Percentiles rank a stretch among this genome's conserved stretches.
phyloP scores from a whole-genome alignment of 768 basidiomycete genomes.

The Pisolithus albus region DNA sequence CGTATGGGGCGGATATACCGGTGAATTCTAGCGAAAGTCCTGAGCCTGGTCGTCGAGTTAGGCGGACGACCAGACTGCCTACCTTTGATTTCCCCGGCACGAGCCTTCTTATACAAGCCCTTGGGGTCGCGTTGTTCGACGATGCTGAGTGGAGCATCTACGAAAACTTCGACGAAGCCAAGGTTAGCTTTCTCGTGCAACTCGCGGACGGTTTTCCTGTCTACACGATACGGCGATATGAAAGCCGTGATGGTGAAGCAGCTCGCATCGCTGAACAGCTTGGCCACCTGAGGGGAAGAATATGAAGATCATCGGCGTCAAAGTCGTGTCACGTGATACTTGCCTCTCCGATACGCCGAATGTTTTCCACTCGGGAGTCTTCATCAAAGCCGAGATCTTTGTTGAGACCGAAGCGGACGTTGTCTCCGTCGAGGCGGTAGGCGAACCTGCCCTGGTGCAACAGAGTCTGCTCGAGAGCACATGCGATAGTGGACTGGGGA shows the following conservation, averaged over 20 bases:
- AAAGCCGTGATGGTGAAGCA: conserved; percentile 90
- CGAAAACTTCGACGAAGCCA: conserved; percentile 88
- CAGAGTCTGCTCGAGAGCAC: conserved; percentile 93
- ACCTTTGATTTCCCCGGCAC: conserved; percentile 96
- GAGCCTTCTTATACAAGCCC: conserved; percentile 93
- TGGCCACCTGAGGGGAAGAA: conserved; percentile 63
- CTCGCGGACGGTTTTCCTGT: conserved; percentile 75
- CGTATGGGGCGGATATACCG: conserved; percentile 95
- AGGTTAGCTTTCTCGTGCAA: conserved; percentile 70
- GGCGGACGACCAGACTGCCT: conserved; percentile 6
- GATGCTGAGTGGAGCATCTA: conserved; percentile 84
- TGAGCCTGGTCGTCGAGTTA: conserved; percentile 5
- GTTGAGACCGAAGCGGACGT: conserved; percentile 92
- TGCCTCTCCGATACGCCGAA: conserved; percentile 94
- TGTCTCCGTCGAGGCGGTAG: conserved; percentile 95
- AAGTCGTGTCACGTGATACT: conserved; percentile 6
- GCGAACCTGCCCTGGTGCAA: conserved; percentile 78
- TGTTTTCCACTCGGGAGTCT: conserved; percentile 89
- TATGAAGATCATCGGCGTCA: neutral
- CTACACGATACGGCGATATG: conserved; percentile 93
- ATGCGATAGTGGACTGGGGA: conserved; percentile 87
- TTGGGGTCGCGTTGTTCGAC: conserved; percentile 95
- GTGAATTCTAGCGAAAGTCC: conserved; percentile 73
- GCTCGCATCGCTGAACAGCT: conserved; percentile 84
- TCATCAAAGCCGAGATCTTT: conserved; percentile 95